Conservation (phyloP, 176 grass and related monocot genomes). For the Avena eriantha region DNA sequence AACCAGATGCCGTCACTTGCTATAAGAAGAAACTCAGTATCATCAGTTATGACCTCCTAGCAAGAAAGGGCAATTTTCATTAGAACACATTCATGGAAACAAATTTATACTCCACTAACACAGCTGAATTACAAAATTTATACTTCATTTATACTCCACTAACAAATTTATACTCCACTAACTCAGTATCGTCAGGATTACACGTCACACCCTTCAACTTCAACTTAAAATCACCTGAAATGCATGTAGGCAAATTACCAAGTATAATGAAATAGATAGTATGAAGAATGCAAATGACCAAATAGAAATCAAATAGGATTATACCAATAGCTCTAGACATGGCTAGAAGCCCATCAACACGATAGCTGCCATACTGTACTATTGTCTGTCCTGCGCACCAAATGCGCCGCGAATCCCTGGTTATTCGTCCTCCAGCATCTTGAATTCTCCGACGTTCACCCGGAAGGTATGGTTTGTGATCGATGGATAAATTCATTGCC, state of each 20-base stretch:
- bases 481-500: constrained; percentile 33
- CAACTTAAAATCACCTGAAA: constrained; percentile 25
- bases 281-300: neutral
- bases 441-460: neutral
- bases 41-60: neutral
- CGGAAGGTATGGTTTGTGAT: constrained; percentile 28
- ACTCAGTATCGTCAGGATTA: neutral
- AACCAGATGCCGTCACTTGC: constrained; percentile 9
- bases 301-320: constrained; percentile 10
- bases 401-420: neutral
- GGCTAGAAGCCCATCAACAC: neutral
- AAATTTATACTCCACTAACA: neutral
- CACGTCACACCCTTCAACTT: constrained; percentile 38
- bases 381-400: neutral
- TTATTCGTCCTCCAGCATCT: constrained; percentile 16
- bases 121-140: constrained; percentile 1
- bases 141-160: neutral
- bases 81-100: neutral
- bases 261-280: neutral
- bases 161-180: neutral
- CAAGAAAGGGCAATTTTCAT: neutral
- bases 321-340: constrained; percentile 35
- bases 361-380: neutral
- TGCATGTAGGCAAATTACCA: neutral
- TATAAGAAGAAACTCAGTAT: constrained; percentile 12